Evolutionary conservation across 805 yeast genomes (phyloP).

Genomic region (Lipomyces spencermartinsiae): DNA sequence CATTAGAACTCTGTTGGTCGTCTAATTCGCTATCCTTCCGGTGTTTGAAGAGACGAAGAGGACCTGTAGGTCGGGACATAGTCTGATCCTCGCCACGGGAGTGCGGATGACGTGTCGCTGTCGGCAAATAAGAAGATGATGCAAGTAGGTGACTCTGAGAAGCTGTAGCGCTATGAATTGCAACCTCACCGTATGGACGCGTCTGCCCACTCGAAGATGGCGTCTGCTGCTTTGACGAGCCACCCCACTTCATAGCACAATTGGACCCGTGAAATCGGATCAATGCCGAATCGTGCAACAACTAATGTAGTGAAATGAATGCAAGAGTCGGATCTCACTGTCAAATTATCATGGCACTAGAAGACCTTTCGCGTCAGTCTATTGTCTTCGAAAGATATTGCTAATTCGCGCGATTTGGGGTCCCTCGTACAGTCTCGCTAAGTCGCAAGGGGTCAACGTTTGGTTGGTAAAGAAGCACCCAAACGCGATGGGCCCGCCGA

Average conservation of each 20-base stretch:
- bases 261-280: background rate
- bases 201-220: background rate
- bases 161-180: background rate
- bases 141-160: background rate
- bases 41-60: slow-evolving; percentile 30
- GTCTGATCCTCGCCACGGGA: background rate
- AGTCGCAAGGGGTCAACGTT: no score
- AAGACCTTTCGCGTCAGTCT: background rate
- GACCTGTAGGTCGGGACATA: slow-evolving; percentile 4
- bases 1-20: slow-evolving; percentile 1
- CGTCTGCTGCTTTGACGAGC: slow-evolving; percentile 18
- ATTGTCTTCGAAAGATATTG: background rate
- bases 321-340: background rate
- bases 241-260: slow-evolving; percentile 24
- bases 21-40: slow-evolving; percentile 13
- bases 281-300: background rate
- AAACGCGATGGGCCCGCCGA: no score
- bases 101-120: background rate
- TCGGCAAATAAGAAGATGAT: background rate
- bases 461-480: no score
- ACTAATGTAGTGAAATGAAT: background rate
- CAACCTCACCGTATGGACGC: background rate
- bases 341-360: background rate
- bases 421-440: background rate
- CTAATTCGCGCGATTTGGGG: background rate